Conservation (phyloP, 2,329 filamentous ascomycete genomes). For the Clonostachys chloroleuca region DNA sequence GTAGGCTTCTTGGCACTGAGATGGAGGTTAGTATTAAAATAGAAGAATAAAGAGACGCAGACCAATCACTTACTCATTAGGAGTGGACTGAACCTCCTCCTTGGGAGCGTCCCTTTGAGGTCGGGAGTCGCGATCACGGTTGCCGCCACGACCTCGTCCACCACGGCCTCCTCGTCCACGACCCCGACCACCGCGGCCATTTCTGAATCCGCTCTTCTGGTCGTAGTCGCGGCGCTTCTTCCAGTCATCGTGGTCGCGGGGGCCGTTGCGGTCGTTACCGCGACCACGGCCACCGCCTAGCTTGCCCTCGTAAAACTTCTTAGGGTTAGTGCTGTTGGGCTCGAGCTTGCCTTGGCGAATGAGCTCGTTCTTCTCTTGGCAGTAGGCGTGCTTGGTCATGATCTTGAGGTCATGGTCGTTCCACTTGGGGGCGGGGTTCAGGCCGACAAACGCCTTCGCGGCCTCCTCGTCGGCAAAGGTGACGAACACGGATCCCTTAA, state of each 20-base stretch:
- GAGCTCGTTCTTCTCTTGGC: conserved; percentile 68
- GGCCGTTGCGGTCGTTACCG: conserved; percentile 26
- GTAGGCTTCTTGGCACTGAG: conserved; percentile 7
- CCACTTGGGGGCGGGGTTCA: conserved; percentile 80
- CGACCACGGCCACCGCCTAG: conserved; percentile 20
- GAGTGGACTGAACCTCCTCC: conserved; percentile 6
- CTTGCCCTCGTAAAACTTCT: conserved; percentile 45
- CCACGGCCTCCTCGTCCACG: conserved; percentile 31
- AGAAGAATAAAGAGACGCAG: neutral
- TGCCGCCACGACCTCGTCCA: conserved; percentile 32
- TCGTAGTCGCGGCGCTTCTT: conserved; percentile 60
- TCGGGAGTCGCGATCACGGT: conserved; percentile 13
- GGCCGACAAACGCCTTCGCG: conserved; percentile 72
- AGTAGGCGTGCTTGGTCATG: conserved; percentile 86
- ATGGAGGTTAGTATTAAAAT: conserved; percentile 7
- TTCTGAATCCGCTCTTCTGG: conserved; percentile 54
- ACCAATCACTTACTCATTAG: conserved; percentile 13
- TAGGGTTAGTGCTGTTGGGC: conserved; percentile 40
- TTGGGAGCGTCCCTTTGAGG: conserved; percentile 6
- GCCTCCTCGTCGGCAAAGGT: conserved; percentile 81
- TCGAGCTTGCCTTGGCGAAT: conserved; percentile 68
- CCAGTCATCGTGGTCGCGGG: conserved; percentile 47
- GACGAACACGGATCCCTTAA: conserved; percentile 97
- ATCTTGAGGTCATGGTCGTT: conserved; percentile 75
- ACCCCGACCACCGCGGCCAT: conserved; percentile 36